Evolutionary conservation across 176 grass and related monocot genomes (phyloP).

Genomic region (Phyllostachys edulis): DNA sequence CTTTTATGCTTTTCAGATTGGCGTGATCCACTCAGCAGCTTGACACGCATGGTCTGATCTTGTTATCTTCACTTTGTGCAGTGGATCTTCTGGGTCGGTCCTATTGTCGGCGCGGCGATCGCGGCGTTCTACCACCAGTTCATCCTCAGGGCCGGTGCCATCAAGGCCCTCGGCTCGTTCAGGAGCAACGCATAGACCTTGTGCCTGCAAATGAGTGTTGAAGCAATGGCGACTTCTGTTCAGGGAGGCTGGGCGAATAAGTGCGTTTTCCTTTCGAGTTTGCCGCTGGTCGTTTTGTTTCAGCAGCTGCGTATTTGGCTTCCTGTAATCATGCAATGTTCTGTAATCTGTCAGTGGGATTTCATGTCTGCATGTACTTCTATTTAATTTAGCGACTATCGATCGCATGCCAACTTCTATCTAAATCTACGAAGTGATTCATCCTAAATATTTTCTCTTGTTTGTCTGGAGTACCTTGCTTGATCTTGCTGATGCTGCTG

Average conservation of each 20-base stretch:
- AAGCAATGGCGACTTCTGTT: slow-evolving; percentile 25
- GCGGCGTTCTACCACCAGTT: slow-evolving; percentile 66
- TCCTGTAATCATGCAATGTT: slow-evolving; percentile 14
- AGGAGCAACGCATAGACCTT: slow-evolving; percentile 51
- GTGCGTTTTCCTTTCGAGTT: not conserved
- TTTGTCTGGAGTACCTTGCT: not conserved
- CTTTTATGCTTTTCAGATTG: not conserved
- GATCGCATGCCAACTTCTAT: not conserved
- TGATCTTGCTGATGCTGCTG: slow-evolving; percentile 2
- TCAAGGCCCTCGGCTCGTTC: slow-evolving; percentile 71
- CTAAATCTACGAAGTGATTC: not conserved
- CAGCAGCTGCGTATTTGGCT: slow-evolving; percentile 19
- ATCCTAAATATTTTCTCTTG: not conserved
- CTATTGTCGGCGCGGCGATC: slow-evolving; percentile 38
- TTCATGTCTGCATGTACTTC: not conserved
- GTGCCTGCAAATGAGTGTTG: not conserved
- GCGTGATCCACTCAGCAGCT: too few relatives aligned
- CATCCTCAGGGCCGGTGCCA: slow-evolving; percentile 61
- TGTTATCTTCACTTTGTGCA: not conserved
- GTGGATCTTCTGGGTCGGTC: slow-evolving; percentile 78
- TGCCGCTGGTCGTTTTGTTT: slow-evolving; percentile 38
- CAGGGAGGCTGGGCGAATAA: slow-evolving; percentile 16
- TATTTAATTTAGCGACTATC: slow-evolving; percentile 10
- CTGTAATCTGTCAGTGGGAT: slow-evolving; percentile 12
- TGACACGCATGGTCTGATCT: not conserved